Base-by-base conservation (phyloP, 1,139 yeast species). In the Kurtzmaniella quercitrusa region DNA sequence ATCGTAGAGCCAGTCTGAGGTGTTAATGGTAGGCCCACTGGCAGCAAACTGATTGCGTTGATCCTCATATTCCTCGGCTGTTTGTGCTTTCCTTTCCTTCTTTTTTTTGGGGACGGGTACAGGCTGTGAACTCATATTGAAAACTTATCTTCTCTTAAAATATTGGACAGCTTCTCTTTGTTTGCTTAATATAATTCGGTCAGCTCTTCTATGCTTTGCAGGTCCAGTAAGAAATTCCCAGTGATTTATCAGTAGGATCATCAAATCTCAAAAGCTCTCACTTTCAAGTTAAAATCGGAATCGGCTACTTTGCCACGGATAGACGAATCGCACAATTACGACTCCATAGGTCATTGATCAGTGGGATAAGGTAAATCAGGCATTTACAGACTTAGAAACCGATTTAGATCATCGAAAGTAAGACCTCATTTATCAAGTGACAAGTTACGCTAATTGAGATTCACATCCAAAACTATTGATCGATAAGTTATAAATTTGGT, bases 1-100 rank as follows among this genome's bases (percentile, higher is more conserved):
- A 22, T 64, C 62, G 20, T 50, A 54, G 5, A 80, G 65, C 80
- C 83, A 78, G 26, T 65, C 61, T 3, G 59, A 63, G 0, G 74
- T 69, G 45, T 78, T 76, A 19, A 76, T 52, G 2, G 64, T 60
- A 0, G 88, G 88, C 0, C 88, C 88, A 1, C 61, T 47, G 2
- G 49, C 44, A 43, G 56, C 59, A 55, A 78, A 83, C 45, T 68
- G 71, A 2, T 43, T 36, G 44, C 63, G 60, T 52, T 84, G 88
- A 4, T 47, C 54, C 17, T 52, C 56, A 49, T 61, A 83, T 41
- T 75, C 80, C 45, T 77, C 84, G 36, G 73, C 78, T 1, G 79
- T 55, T 53, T 84, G 89, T 0, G 78, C 79, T 50, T 80, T 82
- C 35, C 89, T 45, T 44, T 38, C 43, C 34, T 50, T 52, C 39